Conservation (phyloP, 345 rosid species). For the Hypericum androsaemum region DNA sequence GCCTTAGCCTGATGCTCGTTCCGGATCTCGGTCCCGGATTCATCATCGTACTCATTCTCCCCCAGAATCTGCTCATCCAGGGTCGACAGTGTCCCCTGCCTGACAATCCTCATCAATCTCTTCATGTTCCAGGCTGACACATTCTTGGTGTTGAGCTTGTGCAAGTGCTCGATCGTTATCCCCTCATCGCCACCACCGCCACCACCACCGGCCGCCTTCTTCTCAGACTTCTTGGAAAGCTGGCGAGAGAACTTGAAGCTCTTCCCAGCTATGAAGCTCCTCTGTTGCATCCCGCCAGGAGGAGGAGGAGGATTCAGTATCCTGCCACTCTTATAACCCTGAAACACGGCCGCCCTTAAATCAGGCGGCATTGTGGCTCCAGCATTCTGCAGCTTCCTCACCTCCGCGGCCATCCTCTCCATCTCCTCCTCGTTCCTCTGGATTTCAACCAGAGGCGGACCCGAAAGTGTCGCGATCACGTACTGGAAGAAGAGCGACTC, state of each 20-base stretch:
- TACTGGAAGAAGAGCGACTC: conserved; percentile 71
- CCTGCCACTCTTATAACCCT: conserved; percentile 28
- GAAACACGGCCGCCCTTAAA: conserved; percentile 39
- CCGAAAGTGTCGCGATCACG: conserved; percentile 72
- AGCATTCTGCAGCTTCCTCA: conserved; percentile 42
- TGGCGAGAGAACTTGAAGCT: conserved; percentile 29
- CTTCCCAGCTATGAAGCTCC: conserved; percentile 24
- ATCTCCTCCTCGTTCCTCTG: conserved; percentile 38
- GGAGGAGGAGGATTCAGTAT: neutral
- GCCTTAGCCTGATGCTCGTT: conserved; percentile 79
- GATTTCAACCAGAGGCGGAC: conserved; percentile 61
- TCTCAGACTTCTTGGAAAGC: conserved; percentile 23
- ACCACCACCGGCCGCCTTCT: conserved; percentile 1
- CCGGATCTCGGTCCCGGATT: conserved; percentile 42
- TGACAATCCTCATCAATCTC: conserved; percentile 76
- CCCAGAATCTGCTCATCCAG: conserved; percentile 62
- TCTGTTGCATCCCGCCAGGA: conserved; percentile 14
- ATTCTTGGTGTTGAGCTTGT: conserved; percentile 60
- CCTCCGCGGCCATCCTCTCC: conserved; percentile 38
- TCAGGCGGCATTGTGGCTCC: conserved; percentile 56
- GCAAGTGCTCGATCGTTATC: conserved; percentile 55
- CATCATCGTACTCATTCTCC: conserved; percentile 37
- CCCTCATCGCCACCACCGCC: conserved; percentile 8
- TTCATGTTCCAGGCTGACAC: conserved; percentile 98
- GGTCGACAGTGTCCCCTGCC: conserved; percentile 60